These are phyloP conservation scores for Geranium incanum DNA, from an alignment of 441 rosid genomes.

Conservation along the genomic window DNA sequence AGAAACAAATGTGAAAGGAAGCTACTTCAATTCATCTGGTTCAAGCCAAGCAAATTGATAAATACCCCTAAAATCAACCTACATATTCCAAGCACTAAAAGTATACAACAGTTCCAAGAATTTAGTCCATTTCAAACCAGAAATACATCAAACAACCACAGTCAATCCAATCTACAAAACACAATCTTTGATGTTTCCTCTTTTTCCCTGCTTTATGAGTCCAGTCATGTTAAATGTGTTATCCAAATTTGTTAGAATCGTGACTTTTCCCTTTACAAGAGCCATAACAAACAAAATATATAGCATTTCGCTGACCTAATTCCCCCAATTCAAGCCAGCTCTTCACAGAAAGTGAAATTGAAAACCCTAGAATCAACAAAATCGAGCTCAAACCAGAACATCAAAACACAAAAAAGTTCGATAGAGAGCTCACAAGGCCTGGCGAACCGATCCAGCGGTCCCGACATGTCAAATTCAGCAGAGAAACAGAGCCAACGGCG, in stretches of 20 bases:
- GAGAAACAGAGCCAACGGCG: not conserved
- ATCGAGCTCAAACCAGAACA: not conserved
- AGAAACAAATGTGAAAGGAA: not conserved
- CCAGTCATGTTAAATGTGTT: not conserved
- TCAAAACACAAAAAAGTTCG: not conserved
- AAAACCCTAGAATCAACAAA: conserved; percentile 3
- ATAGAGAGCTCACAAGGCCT: conserved; percentile 56
- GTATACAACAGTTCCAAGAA: not conserved
- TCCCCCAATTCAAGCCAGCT: not conserved
- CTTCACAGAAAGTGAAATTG: not conserved
- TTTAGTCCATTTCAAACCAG: not conserved
- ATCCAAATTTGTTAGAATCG: not conserved
- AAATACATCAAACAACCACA: not conserved
- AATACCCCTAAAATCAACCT: not conserved
- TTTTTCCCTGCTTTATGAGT: not conserved
- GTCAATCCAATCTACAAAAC: not conserved
- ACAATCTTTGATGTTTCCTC: not conserved
- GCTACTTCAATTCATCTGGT: not conserved
- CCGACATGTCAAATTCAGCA: conserved; percentile 40
- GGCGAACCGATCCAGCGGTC: conserved; percentile 73
- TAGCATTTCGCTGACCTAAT: not conserved
- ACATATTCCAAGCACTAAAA: not conserved
- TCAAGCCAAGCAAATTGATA: not conserved
- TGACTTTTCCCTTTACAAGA: not conserved
- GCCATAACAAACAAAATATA: not conserved